Base-by-base conservation (phyloP, 2,329 filamentous ascomycete genomes). In the Aspergillus sp. region DNA sequence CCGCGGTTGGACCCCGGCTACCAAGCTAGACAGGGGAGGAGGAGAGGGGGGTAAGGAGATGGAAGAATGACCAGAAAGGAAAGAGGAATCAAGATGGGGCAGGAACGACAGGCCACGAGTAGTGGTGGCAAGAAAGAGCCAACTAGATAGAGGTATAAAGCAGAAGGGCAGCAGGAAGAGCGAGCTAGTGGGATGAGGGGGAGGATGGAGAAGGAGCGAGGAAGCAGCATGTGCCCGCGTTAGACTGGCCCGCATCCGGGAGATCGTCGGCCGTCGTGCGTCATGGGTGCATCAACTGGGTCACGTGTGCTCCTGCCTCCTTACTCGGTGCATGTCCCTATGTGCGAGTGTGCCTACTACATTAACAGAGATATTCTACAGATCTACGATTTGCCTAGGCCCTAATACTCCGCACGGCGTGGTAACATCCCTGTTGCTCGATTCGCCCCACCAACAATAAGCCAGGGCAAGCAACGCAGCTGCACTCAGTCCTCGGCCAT, bases 351-450 rank as follows among this genome's bases (percentile, higher is more conserved):
- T 30, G 10, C 41, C 19, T 44, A 44, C 21, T 21, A 21, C 25
- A 27, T 8, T 27, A 8, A 27, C 41, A n/a, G 41, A 30, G 11
- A 13, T 19, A 7, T 13, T 23, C 41, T 44, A 44, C 23, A 30
- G 27, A 36, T 36, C 32, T 36, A 36, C 32, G 10, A 36, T 11
- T 21, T 44, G 13, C 1, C 41, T 23, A 44, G 10, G 21, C 21
- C n/a, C 41, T 44, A 3, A 27, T 27, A 23, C 32, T 36, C 32
- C 11, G 11, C 11, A 36, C 41, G 15, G 41, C 41, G 54, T 81
- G 1, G 91, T 97, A 13, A 98, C 89, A 75, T 98, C 95, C 71
- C 98, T 92, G 71, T 87, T 36, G 32, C 32, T 36, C 11, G 32
- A 36, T 36, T 36, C 32, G 32, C 32, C 32, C 32, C 32, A 36